These are phyloP conservation scores for Spergularia marina DNA, from an alignment of 148 eudicot genomes.

Conservation along the genomic window DNA sequence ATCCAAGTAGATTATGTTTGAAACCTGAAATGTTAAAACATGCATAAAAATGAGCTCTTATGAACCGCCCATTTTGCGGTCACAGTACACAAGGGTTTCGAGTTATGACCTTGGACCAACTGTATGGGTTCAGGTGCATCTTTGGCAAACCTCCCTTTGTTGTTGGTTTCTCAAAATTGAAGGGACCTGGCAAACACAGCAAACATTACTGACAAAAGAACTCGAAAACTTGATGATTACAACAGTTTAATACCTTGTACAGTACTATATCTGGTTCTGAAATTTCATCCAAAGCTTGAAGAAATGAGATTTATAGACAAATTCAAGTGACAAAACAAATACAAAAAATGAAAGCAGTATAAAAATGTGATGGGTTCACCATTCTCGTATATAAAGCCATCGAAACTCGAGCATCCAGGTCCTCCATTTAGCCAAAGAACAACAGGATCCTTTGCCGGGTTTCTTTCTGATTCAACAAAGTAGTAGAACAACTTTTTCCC, in stretches of 20 bases:
- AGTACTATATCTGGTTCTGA: background rate
- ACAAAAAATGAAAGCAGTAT: background rate
- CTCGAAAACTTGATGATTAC: background rate
- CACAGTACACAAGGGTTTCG: background rate
- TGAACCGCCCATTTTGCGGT: background rate
- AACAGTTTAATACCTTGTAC: background rate
- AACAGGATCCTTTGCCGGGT: conserved; percentile 40
- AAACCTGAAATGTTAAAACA: conserved; percentile 46
- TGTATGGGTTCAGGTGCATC: conserved; percentile 77
- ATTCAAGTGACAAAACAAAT: background rate
- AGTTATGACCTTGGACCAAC: conserved; percentile 80
- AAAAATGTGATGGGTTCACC: conserved; percentile 34
- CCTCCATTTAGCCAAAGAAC: conserved; percentile 59
- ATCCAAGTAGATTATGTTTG: conserved; percentile 82
- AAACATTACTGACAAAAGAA: background rate
- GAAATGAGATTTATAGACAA: background rate
- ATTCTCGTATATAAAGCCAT: conserved; percentile 66
- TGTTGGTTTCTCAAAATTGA: conserved; percentile 66
- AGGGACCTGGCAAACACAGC: conserved; percentile 60
- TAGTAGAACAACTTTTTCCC: conserved; percentile 71
- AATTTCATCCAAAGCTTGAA: background rate
- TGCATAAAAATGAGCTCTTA: background rate
- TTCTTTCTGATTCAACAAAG: conserved; percentile 43
- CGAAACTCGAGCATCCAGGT: conserved; percentile 56
- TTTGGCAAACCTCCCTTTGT: conserved; percentile 52